Conservation (phyloP, 2,329 filamentous ascomycete genomes). For the Alternaria sp. region DNA sequence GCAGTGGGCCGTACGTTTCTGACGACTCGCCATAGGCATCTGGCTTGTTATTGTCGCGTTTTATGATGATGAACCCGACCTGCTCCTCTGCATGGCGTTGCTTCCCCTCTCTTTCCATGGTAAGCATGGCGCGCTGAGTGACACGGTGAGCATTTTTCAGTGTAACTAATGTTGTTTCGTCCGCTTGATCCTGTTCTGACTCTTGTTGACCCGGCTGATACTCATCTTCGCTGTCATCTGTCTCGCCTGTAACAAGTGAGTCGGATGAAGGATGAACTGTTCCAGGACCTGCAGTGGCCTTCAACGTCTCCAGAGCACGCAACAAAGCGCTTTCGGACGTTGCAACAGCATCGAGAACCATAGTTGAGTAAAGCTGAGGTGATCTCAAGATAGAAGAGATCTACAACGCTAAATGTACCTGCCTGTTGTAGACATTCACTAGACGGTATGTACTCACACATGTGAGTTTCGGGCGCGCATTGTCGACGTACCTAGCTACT, state of each 20-base stretch:
- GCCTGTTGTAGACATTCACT: background rate
- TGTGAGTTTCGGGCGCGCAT: background rate
- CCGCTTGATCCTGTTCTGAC: background rate
- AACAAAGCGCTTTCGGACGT: background rate
- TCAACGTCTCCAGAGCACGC: background rate
- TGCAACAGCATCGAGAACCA: background rate
- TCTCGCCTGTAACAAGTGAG: background rate
- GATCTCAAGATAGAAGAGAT: background rate
- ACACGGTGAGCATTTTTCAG: background rate
- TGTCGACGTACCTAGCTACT: background rate
- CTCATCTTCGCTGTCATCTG: background rate
- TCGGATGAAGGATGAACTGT: background rate
- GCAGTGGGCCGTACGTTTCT: conserved; percentile 5
- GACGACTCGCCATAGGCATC: conserved; percentile 14
- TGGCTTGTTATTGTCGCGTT: conserved; percentile 19
- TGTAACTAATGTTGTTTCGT: too few species aligned
- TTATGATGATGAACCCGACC: conserved; percentile 15
- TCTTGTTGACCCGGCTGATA: background rate
- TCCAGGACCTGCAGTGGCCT: background rate
- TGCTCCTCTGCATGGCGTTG: conserved; percentile 7
- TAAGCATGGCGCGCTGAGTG: background rate
- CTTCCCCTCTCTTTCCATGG: background rate
- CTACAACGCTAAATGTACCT: background rate
- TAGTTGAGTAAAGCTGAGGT: background rate
- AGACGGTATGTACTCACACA: background rate